Evolutionary conservation across 805 yeast genomes (phyloP), one percentile per base, ranked within the genome.

Genomic region (Komagataella pastoris): DNA sequence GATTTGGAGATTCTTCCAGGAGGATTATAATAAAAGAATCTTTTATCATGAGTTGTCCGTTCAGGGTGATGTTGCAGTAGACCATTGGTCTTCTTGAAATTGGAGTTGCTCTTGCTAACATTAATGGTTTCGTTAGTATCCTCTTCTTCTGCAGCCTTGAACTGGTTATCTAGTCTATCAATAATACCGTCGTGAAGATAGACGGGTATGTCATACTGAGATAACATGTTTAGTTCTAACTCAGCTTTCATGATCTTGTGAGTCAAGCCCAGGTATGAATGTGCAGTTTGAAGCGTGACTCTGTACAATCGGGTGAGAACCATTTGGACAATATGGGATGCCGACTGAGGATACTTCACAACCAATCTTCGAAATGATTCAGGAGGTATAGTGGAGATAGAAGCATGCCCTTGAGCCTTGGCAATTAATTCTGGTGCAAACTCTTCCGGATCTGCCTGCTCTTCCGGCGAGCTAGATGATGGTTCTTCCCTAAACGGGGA

Each of bases 251-350:
- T 76, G 30, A 91, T 81, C 59, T 89, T 96, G 17, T 76, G 70
- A 0, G 97, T 88, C 19, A 91, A 67, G 0, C 96, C 97, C 49
- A 91, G 70, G 63, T 91, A 93, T 55, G 79, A 76, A 63, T 90
- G 93, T 7, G 93, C 87, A 0, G 97, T 87, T 61, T 87, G 90
- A 65, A 91, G 81, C 0, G 98, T 91, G 7, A 93, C 97, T 57
- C 95, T 78, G 62, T 88, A 88, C 51, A 93, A 73, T 55, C 96
- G 76, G 1, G 95, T 83, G 52, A 91, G 68, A 21, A 91, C 88
- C 79, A 91, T 89, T 59, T 95, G 96, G 12, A 91, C 91, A 30
- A 93, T 90, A 64, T 90, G 97, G 0, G 97, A 87, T 0, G 97
- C 84, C 0, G 96, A 87, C 55, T 85, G 79, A 5, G 98, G 98